These are phyloP conservation scores for Heritiera littoralis DNA, from an alignment of 345 rosid genomes.

Conservation along the genomic window DNA sequence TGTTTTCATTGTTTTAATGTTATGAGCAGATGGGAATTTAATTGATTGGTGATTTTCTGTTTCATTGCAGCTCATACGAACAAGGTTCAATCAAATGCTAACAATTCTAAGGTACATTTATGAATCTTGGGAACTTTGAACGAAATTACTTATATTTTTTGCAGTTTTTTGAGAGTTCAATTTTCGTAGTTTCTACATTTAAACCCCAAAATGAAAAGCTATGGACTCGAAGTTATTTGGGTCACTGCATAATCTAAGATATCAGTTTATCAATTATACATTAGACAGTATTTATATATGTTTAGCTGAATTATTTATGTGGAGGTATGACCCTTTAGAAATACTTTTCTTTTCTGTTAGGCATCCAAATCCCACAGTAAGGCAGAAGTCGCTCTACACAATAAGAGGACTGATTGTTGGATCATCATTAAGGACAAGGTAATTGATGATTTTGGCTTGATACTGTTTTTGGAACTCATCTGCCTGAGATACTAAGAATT, in stretches of 20 bases:
- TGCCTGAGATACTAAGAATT: not conserved
- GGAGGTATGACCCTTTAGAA: not conserved
- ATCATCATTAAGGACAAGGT: slow-evolving; percentile 80
- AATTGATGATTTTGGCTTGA: not conserved
- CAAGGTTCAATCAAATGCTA: slow-evolving; percentile 26
- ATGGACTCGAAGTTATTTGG: not conserved
- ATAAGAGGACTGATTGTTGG: slow-evolving; percentile 91
- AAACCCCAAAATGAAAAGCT: not conserved
- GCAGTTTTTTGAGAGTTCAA: not conserved
- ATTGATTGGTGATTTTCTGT: slow-evolving; percentile 1
- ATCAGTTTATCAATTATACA: not conserved
- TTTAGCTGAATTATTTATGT: not conserved
- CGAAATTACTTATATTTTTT: not conserved
- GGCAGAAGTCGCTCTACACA: slow-evolving; percentile 59
- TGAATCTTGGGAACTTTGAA: not conserved
- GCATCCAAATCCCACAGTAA: slow-evolving; percentile 48
- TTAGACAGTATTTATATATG: not conserved
- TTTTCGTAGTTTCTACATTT: not conserved
- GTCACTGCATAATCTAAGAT: not conserved
- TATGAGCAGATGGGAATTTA: not conserved
- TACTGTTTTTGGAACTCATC: not conserved
- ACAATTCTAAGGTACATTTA: slow-evolving; percentile 21
- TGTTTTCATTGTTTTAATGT: not conserved
- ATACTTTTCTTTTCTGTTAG: not conserved
- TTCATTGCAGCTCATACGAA: slow-evolving; percentile 25